Base-by-base conservation (phyloP, 106 monocot species). In the Amphibolis antarctica region DNA sequence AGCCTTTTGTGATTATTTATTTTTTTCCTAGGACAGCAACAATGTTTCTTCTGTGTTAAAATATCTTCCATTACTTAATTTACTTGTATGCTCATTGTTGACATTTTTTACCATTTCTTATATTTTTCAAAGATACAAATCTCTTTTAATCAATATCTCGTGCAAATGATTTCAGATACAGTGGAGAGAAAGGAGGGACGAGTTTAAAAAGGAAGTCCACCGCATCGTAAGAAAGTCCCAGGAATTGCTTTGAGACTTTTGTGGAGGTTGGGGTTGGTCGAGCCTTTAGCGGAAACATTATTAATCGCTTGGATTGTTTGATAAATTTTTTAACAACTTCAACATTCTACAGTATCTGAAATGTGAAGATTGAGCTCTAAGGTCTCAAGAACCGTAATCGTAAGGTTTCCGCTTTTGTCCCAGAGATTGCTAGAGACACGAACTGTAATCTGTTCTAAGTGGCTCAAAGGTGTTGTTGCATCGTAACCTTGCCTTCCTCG, bases 201-300 rank as follows among this genome's bases (percentile, higher is more conserved):
- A 80, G 10, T 84, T 84, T 63, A 84, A 77, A 73, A 80, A 84
- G 84, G 80, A 74, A 64, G 80, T 84, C 42, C 63, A 74, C 46
- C 73, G 71, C 46, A 74, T 71, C 18, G 84, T 84, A 12, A 69
- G 80, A 56, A 42, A 62, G 18, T 84, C 84, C 24, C 84, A 84
- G 51, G 84, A 84, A 64, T 71, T 84, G 77, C 66, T 80, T 21
- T 83, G 69, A 83, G 23, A 21, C 23, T 43, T 43, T 12, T 24
- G 25, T 24, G 22, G 25, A 62, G 36, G 22, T 20, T 22, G 42
- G 53, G 3, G 10, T 19, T 6, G 21, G 23, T 15, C 15, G 3
- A 4, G 48, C n/a, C n/a, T n/a, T n/a, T n/a, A n/a, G n/a, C n/a
- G n/a, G n/a, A n/a, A n/a, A n/a, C n/a, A n/a, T n/a, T n/a, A n/a